Percentiles rank a stretch among this genome's conserved stretches.
Evolutionary conservation across 2,329 filamentous ascomycete genomes (phyloP).

Genomic region (Xylaria hypoxylon): DNA sequence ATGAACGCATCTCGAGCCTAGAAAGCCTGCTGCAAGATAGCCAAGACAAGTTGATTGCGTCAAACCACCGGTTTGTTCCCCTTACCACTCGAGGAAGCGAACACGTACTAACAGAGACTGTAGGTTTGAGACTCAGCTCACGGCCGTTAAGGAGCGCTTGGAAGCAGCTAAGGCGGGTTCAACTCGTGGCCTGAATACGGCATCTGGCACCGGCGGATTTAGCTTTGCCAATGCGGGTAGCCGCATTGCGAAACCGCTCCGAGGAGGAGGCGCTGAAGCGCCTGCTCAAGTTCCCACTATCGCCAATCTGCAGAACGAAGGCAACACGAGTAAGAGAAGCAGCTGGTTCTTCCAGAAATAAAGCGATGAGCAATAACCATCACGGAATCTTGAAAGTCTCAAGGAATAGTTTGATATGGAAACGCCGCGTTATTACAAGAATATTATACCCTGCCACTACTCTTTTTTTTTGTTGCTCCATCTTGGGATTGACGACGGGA

Average conservation of each 20-base stretch:
- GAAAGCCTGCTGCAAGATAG: slow-evolving; percentile 94
- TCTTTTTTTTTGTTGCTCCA: slow-evolving; percentile 23
- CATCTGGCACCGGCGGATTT: slow-evolving; percentile 72
- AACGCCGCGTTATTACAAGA: slow-evolving; percentile 17
- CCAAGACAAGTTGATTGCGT: slow-evolving; percentile 96
- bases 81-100: slow-evolving; percentile 24
- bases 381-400: slow-evolving; percentile 5
- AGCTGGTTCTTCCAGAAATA: slow-evolving; percentile 80
- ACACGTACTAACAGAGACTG: slow-evolving; percentile 47
- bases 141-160: slow-evolving; percentile 96
- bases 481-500: slow-evolving; percentile 15
- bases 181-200: slow-evolving; percentile 81
- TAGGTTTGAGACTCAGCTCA: slow-evolving; percentile 97
- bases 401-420: slow-evolving; percentile 13
- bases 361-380: slow-evolving; percentile 18
- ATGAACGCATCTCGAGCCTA: slow-evolving; percentile 95
- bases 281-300: slow-evolving; percentile 66
- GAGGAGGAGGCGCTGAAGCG: slow-evolving; percentile 67
- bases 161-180: slow-evolving; percentile 94
- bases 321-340: slow-evolving; percentile 70
- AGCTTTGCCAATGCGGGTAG: slow-evolving; percentile 74
- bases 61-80: slow-evolving; percentile 88
- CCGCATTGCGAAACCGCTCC: slow-evolving; percentile 76
- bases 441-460: slow-evolving; percentile 29
- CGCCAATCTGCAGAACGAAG: slow-evolving; percentile 69